Evolutionary conservation across 768 basidiomycete genomes (phyloP).

Genomic region (Amanita phalloides): DNA sequence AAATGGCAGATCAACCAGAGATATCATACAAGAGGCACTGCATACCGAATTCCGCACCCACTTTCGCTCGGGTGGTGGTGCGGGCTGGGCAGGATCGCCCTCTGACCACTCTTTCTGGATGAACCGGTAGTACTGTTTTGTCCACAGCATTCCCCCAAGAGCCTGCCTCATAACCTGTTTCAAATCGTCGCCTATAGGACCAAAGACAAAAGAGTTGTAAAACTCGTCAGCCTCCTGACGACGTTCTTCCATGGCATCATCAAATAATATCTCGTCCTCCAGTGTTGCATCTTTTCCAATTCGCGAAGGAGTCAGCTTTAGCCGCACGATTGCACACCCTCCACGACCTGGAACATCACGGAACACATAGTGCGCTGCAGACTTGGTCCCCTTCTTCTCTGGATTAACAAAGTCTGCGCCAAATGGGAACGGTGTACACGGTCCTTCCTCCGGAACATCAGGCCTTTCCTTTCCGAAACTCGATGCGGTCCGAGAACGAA

Average conservation of each 20-base stretch:
- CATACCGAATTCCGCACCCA: slow-evolving; percentile 71
- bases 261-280: slow-evolving; percentile 83
- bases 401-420: slow-evolving; percentile 70
- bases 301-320: slow-evolving; percentile 78
- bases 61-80: slow-evolving; percentile 87
- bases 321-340: slow-evolving; percentile 89
- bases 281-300: slow-evolving; percentile 70
- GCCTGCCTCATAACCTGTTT: slow-evolving; percentile 97
- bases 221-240: slow-evolving; percentile 95
- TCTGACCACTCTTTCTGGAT: slow-evolving; percentile 95
- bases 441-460: slow-evolving; percentile 39
- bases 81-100: slow-evolving; percentile 91
- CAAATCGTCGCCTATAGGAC: slow-evolving; percentile 85
- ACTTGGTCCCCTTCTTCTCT: slow-evolving; percentile 80
- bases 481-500: slow-evolving; percentile 39
- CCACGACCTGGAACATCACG: slow-evolving; percentile 79
- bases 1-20: neutral
- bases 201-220: slow-evolving; percentile 69
- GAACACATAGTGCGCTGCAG: slow-evolving; percentile 88
- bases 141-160: slow-evolving; percentile 95
- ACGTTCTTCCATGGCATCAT: slow-evolving; percentile 82
- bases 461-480: slow-evolving; percentile 25
- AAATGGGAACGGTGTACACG: slow-evolving; percentile 48
- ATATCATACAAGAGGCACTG: slow-evolving; percentile 5
- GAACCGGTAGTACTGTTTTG: slow-evolving; percentile 95